Percentiles rank a stretch among this genome's conserved stretches.
phyloP scores from a whole-genome alignment of 805 yeast species.

The Soucietia sequanensis region DNA sequence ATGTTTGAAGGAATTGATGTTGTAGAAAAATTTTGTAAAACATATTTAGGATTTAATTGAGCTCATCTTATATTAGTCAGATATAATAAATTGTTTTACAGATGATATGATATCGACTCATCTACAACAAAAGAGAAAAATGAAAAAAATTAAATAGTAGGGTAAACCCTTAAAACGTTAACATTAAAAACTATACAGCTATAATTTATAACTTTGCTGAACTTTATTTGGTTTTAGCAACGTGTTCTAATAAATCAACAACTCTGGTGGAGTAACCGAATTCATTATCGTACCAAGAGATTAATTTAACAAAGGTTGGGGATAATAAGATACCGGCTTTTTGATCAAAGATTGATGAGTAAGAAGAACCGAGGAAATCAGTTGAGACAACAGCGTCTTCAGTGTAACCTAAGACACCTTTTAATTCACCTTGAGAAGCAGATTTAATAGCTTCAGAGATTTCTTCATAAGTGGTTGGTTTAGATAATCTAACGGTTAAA shows the following conservation, averaged over 20 bases:
- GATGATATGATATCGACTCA: not conserved
- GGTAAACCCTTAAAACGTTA: no score
- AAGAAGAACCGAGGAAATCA: constrained; percentile 80
- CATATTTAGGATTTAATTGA: no score
- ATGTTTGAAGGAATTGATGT: no score
- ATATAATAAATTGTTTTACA: not conserved
- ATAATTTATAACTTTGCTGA: constrained; percentile 1
- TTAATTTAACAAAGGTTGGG: constrained; percentile 85
- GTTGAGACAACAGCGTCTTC: constrained; percentile 90
- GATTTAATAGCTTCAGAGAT: constrained; percentile 73
- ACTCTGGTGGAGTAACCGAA: constrained; percentile 96
- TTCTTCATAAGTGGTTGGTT: constrained; percentile 76
- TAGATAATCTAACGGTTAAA: constrained; percentile 79
- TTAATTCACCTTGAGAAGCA: constrained; percentile 74
- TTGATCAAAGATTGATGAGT: constrained; percentile 88
- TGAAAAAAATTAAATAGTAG: not conserved
- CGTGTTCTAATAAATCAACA: constrained; percentile 81
- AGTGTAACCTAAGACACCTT: constrained; percentile 86
- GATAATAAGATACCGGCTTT: constrained; percentile 87
- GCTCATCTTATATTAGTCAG: no score
- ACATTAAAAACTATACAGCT: no score
- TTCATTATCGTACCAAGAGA: constrained; percentile 96
- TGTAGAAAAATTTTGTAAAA: no score
- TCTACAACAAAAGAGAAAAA: constrained; percentile 1
- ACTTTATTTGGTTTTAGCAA: constrained; percentile 51